Evolutionary conservation across 129 eudicot genomes (phyloP).

Genomic region (Ambrosia artemisiifolia): DNA sequence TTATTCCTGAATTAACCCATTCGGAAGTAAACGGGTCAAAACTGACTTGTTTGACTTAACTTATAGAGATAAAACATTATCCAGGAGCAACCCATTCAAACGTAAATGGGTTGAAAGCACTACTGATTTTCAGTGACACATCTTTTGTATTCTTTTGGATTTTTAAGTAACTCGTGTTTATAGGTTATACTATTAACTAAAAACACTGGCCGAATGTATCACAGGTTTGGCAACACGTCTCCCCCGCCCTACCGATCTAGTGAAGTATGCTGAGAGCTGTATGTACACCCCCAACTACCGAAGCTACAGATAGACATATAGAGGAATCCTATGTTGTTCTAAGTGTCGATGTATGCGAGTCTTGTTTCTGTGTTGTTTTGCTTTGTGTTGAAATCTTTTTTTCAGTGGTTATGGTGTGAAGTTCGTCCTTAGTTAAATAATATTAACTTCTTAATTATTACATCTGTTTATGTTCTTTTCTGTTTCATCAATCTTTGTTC

Average conservation of each 20-base stretch:
- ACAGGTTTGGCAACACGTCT: slow-evolving; percentile 85
- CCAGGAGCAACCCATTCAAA: neutral
- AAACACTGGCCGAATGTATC: slow-evolving; percentile 18
- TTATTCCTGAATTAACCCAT: no score
- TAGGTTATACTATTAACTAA: slow-evolving; percentile 23
- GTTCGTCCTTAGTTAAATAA: slow-evolving; percentile 6
- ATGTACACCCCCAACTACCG: slow-evolving; percentile 82
- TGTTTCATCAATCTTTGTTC: neutral
- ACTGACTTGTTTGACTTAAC: no score
- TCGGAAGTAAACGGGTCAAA: no score
- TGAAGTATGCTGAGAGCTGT: slow-evolving; percentile 83
- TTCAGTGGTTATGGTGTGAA: slow-evolving; percentile 15
- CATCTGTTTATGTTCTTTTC: neutral
- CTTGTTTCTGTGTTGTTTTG: neutral
- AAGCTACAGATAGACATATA: slow-evolving; percentile 44
- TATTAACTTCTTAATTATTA: neutral
- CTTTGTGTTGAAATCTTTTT: slow-evolving; percentile 22
- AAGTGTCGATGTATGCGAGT: neutral
- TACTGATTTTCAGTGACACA: neutral
- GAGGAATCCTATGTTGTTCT: neutral
- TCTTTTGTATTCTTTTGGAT: neutral
- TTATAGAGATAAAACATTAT: neutral
- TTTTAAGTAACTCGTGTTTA: neutral
- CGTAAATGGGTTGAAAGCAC: neutral
- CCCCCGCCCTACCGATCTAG: slow-evolving; percentile 69